Conservation (phyloP, 1,284 basidiomycete species). For the Stygiomarasmius scandens region DNA sequence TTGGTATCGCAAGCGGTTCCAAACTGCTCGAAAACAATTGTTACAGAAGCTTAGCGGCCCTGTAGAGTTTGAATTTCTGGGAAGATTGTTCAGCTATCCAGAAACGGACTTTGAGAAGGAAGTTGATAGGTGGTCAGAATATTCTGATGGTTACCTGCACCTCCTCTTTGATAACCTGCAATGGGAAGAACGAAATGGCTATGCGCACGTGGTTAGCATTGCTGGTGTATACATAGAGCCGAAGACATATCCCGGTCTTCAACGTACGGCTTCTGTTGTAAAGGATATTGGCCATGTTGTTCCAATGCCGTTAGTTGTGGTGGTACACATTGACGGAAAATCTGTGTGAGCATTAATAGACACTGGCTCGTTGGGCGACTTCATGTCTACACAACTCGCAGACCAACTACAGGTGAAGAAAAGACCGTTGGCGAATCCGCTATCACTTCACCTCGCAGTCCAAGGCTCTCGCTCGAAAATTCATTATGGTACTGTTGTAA, state of each 20-base stretch:
- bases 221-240: slow-evolving; percentile 7
- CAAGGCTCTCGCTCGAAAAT: slow-evolving; percentile 29
- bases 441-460: slow-evolving; percentile 32
- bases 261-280: slow-evolving; percentile 20
- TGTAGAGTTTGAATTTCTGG: slow-evolving; percentile 1
- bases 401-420: slow-evolving; percentile 25
- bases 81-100: slow-evolving; percentile 1
- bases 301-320: slow-evolving; percentile 32
- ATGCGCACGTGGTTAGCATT: slow-evolving; percentile 1
- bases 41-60: background rate
- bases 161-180: background rate
- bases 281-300: slow-evolving; percentile 27
- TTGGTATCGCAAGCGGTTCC: slow-evolving; percentile 4
- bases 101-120: background rate
- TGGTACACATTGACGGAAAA: slow-evolving; percentile 35
- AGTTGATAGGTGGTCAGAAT: background rate
- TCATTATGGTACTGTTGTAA: slow-evolving; percentile 9
- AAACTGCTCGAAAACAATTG: background rate
- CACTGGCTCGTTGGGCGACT: slow-evolving; percentile 39
- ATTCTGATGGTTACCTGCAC: slow-evolving; percentile 1
- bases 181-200: slow-evolving; percentile 11
- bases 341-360: slow-evolving; percentile 34
- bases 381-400: slow-evolving; percentile 38
- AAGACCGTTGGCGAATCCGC: slow-evolving; percentile 24
- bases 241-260: slow-evolving; percentile 12